Conservation (phyloP, 2,329 filamentous ascomycete genomes). For the Penicillium sp. region DNA sequence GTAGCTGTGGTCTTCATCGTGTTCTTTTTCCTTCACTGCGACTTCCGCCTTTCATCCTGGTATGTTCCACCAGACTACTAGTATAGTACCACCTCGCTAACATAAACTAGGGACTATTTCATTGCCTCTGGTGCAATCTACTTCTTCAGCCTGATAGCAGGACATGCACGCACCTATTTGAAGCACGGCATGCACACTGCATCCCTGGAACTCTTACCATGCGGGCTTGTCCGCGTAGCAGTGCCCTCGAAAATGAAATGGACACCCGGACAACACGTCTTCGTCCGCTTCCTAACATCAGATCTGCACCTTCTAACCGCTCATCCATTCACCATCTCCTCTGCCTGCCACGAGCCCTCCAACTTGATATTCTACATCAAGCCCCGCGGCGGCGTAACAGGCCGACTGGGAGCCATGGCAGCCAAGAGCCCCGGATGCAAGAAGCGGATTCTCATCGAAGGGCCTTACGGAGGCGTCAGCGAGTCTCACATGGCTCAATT, state of each 20-base stretch:
- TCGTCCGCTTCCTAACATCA: conserved; percentile 52
- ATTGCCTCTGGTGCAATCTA: conserved; percentile 58
- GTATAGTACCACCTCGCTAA: not conserved
- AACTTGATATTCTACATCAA: conserved; percentile 58
- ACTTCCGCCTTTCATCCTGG: conserved; percentile 56
- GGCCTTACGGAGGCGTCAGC: conserved; percentile 58
- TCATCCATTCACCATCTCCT: conserved; percentile 60
- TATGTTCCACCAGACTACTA: conserved; percentile 20
- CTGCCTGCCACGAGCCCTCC: conserved; percentile 39
- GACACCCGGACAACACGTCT: conserved; percentile 57
- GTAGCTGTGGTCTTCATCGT: conserved; percentile 56
- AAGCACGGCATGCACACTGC: conserved; percentile 52
- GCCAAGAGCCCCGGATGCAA: conserved; percentile 36
- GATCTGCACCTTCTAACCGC: conserved; percentile 47
- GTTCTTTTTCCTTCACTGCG: conserved; percentile 62
- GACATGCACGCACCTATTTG: conserved; percentile 50
- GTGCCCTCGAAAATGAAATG: conserved; percentile 50
- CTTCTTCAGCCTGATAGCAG: conserved; percentile 47
- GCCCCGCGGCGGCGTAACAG: conserved; percentile 53
- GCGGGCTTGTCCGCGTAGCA: conserved; percentile 45
- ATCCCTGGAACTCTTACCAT: conserved; percentile 41
- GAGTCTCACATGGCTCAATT: conserved; percentile 40
- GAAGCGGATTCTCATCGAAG: conserved; percentile 56
- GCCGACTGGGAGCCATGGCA: conserved; percentile 44
- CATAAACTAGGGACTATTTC: conserved; percentile 56